A percentile compares a stretch with the other conserved stretches of the same genome.
Conservation (phyloP, 2,329 filamentous ascomycete genomes). For the Colletotrichum sp. region DNA sequence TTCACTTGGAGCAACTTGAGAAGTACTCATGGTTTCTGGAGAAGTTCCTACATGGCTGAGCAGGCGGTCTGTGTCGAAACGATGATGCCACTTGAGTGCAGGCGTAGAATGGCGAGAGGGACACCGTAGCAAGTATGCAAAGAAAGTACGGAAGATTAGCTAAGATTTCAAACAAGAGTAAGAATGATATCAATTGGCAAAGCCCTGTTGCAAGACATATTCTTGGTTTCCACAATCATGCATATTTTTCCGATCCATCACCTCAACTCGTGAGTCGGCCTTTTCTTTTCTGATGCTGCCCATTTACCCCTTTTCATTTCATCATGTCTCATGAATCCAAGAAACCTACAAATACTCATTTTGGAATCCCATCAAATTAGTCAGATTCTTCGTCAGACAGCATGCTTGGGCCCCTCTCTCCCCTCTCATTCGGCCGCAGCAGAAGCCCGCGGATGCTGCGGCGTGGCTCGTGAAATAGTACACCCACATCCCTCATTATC, state of each 20-base stretch:
- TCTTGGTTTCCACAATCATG: background rate
- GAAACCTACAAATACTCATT: background rate
- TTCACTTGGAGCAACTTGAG: constrained; percentile 34
- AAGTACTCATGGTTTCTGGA: constrained; percentile 29
- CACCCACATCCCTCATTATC: constrained; percentile 11
- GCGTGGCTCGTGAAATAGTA: constrained; percentile 5
- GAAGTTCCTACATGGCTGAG: constrained; percentile 16
- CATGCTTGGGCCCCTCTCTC: background rate
- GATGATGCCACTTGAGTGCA: background rate
- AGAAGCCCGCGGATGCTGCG: too few relatives aligned
- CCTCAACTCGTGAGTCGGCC: background rate
- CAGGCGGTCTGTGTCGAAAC: background rate
- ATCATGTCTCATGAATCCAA: background rate
- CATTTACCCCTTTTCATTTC: background rate
- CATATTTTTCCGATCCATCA: background rate
- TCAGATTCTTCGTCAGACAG: background rate
- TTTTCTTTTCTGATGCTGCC: background rate
- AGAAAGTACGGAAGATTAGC: background rate
- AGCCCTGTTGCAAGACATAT: background rate
- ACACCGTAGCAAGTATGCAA: background rate
- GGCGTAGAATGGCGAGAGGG: background rate
- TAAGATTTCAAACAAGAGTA: background rate
- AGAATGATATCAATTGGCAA: background rate
- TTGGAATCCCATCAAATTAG: background rate
- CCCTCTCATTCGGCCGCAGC: background rate